These are phyloP conservation scores for Leccinum arenicola DNA, from an alignment of 768 basidiomycete species.

Conservation along the genomic window DNA sequence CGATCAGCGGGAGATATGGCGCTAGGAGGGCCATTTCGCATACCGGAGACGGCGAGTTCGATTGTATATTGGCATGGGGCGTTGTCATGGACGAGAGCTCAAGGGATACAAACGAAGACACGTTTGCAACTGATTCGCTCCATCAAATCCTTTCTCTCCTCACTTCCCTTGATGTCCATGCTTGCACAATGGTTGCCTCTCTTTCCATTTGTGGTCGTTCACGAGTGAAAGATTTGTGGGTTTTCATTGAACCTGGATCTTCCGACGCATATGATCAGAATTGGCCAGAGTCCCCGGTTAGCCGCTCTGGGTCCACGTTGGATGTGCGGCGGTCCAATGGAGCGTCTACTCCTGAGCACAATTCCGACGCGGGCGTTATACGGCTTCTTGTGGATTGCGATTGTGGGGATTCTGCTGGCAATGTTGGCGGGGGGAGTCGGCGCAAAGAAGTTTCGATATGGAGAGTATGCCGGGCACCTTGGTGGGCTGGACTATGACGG, in stretches of 20 bases:
- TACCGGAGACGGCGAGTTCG: conserved; percentile 45
- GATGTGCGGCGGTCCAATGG: conserved; percentile 37
- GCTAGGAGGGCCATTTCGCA: conserved; percentile 37
- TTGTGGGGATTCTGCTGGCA: conserved; percentile 33
- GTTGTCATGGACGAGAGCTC: conserved; percentile 25
- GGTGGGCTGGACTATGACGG: conserved; percentile 68
- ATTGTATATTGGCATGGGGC: conserved; percentile 40
- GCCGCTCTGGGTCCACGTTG: conserved; percentile 33
- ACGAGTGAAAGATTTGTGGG: conserved; percentile 73
- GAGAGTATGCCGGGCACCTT: conserved; percentile 71
- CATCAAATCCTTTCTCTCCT: conserved; percentile 68
- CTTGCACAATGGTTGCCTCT: conserved; percentile 67
- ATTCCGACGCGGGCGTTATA: conserved; percentile 21
- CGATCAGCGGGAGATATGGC: conserved; percentile 31
- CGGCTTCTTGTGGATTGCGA: conserved; percentile 34
- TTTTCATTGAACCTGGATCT: conserved; percentile 60
- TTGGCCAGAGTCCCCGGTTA: conserved; percentile 35
- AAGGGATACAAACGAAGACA: conserved; percentile 51
- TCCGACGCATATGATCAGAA: conserved; percentile 27
- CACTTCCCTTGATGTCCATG: conserved; percentile 61
- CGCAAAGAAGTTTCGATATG: conserved; percentile 54
- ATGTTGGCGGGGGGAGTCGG: conserved; percentile 34
- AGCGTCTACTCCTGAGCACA: conserved; percentile 32
- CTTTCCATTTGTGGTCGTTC: conserved; percentile 71
- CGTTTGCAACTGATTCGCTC: conserved; percentile 71